Conservation (phyloP, 495 filamentous ascomycete genomes). For the Recurvomyces mirabilis region DNA sequence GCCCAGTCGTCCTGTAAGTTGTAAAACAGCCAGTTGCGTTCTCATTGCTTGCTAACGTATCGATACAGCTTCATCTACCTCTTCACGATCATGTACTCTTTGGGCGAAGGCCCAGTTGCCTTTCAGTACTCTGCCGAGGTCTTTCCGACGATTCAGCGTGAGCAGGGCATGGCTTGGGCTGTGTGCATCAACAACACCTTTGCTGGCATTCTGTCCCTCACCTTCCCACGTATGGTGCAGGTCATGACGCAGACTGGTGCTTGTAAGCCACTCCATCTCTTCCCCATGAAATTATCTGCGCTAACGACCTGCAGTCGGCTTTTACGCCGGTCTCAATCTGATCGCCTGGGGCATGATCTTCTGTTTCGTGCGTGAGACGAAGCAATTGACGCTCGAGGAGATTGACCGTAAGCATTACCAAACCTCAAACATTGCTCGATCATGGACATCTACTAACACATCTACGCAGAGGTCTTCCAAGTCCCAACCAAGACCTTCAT, state of each 20-base stretch:
- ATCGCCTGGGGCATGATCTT: conserved; percentile 60
- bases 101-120: conserved; percentile 26
- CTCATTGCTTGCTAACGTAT: too few relatives aligned
- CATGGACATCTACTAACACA: neutral
- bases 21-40: too few relatives aligned
- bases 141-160: conserved; percentile 29
- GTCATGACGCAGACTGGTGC: conserved; percentile 25
- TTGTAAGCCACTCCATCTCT: conserved; percentile 16
- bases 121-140: conserved; percentile 33
- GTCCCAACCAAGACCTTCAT: conserved; percentile 26
- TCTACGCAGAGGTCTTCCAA: conserved; percentile 21
- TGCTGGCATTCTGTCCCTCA: conserved; percentile 25
- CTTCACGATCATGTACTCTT: conserved; percentile 26
- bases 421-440: neutral
- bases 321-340: conserved; percentile 59
- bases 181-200: conserved; percentile 28
- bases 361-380: conserved; percentile 67
- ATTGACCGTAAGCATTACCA: conserved; percentile 23
- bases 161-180: conserved; percentile 30
- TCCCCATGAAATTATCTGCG: neutral
- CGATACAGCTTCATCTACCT: conserved; percentile 28
- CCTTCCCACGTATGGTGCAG: conserved; percentile 27
- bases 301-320: conserved; percentile 34
- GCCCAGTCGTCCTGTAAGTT: conserved; percentile 38
- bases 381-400: conserved; percentile 63